A percentile compares a stretch with the other conserved stretches of the same genome.
phyloP scores from a whole-genome alignment of 2,329 filamentous ascomycete species.

The Hawksworthiomyces lignivorus region DNA sequence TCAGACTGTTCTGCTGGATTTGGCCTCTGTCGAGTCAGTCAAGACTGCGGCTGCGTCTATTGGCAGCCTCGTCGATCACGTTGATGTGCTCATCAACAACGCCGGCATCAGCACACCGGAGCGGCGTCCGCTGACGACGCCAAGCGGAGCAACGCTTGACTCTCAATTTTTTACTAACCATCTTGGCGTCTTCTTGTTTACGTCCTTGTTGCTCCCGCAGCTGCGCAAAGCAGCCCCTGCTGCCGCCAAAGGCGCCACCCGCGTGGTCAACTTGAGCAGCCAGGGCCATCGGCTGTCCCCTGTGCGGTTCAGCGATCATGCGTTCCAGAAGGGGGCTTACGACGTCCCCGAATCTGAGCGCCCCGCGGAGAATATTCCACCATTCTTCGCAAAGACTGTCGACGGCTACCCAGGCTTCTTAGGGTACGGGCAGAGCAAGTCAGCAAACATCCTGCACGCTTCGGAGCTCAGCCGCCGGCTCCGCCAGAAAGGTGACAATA shows the following conservation, averaged over 20 bases:
- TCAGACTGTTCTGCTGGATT: conserved; percentile 24
- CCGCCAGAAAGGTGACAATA: conserved; percentile 9
- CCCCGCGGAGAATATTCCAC: conserved; percentile 6
- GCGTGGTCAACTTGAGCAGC: conserved; percentile 35
- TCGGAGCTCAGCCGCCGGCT: conserved; percentile 26
- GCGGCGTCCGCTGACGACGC: conserved; percentile 23
- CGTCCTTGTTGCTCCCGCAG: conserved; percentile 36
- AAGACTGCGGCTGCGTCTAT: conserved; percentile 24
- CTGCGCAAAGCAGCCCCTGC: conserved; percentile 25
- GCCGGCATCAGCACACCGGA: conserved; percentile 28
- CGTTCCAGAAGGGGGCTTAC: conserved; percentile 30
- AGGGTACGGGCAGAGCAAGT: conserved; percentile 40
- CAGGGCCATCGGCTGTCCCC: conserved; percentile 29
- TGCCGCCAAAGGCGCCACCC: conserved; percentile 17
- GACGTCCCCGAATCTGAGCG: conserved; percentile 22
- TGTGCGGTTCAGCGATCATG: conserved; percentile 34
- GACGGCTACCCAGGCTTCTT: conserved; percentile 26
- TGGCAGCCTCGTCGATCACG: conserved; percentile 15
- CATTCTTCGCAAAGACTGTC: not conserved
- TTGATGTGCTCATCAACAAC: conserved; percentile 38
- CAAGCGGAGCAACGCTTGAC: conserved; percentile 24
- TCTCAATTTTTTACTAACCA: conserved; percentile 29
- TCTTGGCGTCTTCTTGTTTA: conserved; percentile 39
- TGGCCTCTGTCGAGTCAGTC: conserved; percentile 27
- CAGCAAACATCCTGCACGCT: conserved; percentile 36